Percentiles rank a stretch among this genome's conserved stretches.
Evolutionary conservation across 345 rosid species (phyloP).

Genomic region (Salix purpurea): DNA sequence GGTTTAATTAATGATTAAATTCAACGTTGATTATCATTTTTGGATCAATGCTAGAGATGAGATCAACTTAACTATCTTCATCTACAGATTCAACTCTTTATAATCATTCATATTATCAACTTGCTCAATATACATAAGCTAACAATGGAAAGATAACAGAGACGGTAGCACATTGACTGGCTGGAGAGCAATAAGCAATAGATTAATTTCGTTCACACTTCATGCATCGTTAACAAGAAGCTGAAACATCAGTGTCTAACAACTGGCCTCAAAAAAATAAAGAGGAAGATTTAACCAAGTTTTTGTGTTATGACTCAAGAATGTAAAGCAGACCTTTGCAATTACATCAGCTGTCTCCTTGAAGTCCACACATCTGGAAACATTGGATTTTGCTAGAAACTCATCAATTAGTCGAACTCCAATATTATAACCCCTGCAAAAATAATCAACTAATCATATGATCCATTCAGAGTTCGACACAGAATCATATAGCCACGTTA

Average conservation of each 20-base stretch:
- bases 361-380: constrained; percentile 83
- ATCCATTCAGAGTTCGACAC: neutral
- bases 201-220: neutral
- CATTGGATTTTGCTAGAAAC: constrained; percentile 85
- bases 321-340: constrained; percentile 56
- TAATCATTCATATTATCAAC: neutral
- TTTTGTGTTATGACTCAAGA: neutral
- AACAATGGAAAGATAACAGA: neutral
- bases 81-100: neutral
- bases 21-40: too few species aligned
- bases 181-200: neutral
- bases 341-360: constrained; percentile 85
- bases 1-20: too few species aligned
- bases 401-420: constrained; percentile 82
- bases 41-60: too few species aligned
- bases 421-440: constrained; percentile 83
- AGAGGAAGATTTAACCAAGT: neutral
- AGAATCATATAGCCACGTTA: too few species aligned
- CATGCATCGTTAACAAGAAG: neutral
- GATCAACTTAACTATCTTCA: neutral
- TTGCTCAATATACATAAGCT: neutral
- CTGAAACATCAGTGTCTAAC: too few species aligned
- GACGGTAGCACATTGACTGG: neutral
- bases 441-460: constrained; percentile 1
- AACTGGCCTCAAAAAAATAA: neutral